phyloP scores from a whole-genome alignment of 805 yeast genomes.

The Saturnispora kantuleensis region DNA sequence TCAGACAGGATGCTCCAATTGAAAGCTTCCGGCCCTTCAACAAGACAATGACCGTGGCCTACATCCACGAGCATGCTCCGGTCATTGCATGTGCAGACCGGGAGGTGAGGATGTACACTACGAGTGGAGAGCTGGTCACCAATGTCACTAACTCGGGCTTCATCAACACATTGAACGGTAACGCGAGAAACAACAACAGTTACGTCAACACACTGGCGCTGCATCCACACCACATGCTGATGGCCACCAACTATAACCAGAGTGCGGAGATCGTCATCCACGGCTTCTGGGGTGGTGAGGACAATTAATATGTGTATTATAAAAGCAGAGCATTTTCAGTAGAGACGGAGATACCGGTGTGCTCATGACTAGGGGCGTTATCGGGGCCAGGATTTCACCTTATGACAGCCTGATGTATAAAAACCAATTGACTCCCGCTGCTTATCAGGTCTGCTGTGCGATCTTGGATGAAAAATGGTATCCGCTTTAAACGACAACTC shows the following conservation, averaged over 20 bases:
- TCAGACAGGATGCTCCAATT: slow-evolving; percentile 65
- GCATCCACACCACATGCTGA: slow-evolving; percentile 92
- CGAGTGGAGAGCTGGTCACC: slow-evolving; percentile 66
- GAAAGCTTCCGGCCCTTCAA: slow-evolving; percentile 46
- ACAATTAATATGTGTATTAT: background rate
- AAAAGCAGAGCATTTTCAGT: too few species aligned
- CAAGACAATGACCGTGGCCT: slow-evolving; percentile 52
- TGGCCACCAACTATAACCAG: slow-evolving; percentile 78
- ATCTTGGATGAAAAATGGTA: background rate
- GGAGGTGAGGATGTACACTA: slow-evolving; percentile 71
- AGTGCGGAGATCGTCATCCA: slow-evolving; percentile 63
- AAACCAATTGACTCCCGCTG: background rate
- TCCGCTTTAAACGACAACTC: background rate
- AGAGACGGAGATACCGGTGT: slow-evolving; percentile 6
- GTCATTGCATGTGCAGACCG: slow-evolving; percentile 82
- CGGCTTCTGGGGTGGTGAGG: slow-evolving; percentile 32
- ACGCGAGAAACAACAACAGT: slow-evolving; percentile 33
- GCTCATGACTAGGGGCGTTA: too few species aligned
- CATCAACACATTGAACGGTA: slow-evolving; percentile 34
- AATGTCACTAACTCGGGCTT: slow-evolving; percentile 33
- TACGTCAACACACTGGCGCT: slow-evolving; percentile 61
- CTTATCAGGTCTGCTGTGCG: too few species aligned
- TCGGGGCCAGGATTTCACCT: too few species aligned
- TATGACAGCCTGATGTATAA: background rate
- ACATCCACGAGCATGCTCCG: slow-evolving; percentile 95